These are phyloP conservation scores for Colletotrichum acutatum DNA, from an alignment of 2,329 filamentous ascomycete species.

Conservation along the genomic window DNA sequence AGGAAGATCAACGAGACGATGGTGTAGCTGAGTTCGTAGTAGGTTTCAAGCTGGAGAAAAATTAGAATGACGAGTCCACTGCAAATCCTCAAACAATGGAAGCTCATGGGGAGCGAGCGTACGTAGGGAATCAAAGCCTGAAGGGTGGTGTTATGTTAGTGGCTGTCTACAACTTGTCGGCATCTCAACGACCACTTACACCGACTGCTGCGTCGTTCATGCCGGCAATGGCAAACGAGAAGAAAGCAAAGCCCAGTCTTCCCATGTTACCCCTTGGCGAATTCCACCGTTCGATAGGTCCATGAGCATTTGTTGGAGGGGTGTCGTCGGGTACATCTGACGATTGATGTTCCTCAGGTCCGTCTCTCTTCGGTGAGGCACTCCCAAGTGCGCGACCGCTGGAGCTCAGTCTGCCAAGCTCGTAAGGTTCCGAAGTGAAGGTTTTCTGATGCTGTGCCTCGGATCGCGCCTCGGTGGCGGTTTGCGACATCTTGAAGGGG, in stretches of 20 bases:
- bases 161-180: neutral
- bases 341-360: conserved; percentile 11
- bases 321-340: neutral
- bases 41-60: conserved; percentile 62
- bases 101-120: conserved; percentile 16
- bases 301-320: conserved; percentile 21
- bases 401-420: conserved; percentile 23
- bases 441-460: conserved; percentile 6
- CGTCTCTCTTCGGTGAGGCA: neutral
- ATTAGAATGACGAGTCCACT: neutral
- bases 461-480: conserved; percentile 29
- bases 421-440: conserved; percentile 12
- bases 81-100: no score
- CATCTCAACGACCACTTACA: conserved; percentile 46
- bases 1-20: conserved; percentile 73
- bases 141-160: neutral
- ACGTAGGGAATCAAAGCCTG: conserved; percentile 54
- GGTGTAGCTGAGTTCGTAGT: conserved; percentile 69
- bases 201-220: conserved; percentile 72
- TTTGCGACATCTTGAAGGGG: conserved; percentile 32
- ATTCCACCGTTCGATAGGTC: conserved; percentile 48
- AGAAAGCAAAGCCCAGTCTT: conserved; percentile 57
- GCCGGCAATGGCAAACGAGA: conserved; percentile 69
- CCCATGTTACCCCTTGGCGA: conserved; percentile 45
- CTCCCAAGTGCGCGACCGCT: neutral